Conservation (phyloP, 805 yeast species). For the Torulaspora delbrueckii region DNA sequence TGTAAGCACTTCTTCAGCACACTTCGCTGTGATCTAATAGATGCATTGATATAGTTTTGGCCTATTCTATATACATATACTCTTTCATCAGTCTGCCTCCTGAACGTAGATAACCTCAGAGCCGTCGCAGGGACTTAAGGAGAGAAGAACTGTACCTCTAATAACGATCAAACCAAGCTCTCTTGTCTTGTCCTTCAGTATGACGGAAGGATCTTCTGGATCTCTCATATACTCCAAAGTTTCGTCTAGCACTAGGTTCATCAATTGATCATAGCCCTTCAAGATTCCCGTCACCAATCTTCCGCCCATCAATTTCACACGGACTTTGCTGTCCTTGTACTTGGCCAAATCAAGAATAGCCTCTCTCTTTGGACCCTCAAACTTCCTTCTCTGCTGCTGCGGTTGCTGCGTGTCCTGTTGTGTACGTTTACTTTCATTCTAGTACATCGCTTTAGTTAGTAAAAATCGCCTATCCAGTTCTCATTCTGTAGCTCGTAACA, state of each 20-base stretch:
- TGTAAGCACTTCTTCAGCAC: not conserved
- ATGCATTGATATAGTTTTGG: not conserved
- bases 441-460: conserved; percentile 7
- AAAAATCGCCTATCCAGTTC: not conserved
- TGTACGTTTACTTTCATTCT: conserved; percentile 9
- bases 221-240: conserved; percentile 58
- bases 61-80: not conserved
- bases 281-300: conserved; percentile 75
- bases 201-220: conserved; percentile 53
- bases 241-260: conserved; percentile 73
- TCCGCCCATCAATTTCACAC: conserved; percentile 81
- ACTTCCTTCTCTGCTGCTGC: conserved; percentile 35
- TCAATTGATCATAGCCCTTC: conserved; percentile 78
- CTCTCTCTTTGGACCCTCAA: conserved; percentile 83
- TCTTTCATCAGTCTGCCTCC: conserved; percentile 10
- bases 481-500: not conserved
- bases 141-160: conserved; percentile 73
- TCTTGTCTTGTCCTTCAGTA: conserved; percentile 54
- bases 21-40: not conserved
- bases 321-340: conserved; percentile 65
- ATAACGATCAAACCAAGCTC: conserved; percentile 73
- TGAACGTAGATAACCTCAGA: conserved; percentile 32
- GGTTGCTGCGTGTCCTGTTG: conserved; percentile 25
- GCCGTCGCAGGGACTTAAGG: conserved; percentile 33
- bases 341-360: conserved; percentile 78